A percentile compares a stretch with the other conserved stretches of the same genome.
Evolutionary conservation across 1,139 yeast genomes (phyloP).

Genomic region (Citeromyces siamensis): DNA sequence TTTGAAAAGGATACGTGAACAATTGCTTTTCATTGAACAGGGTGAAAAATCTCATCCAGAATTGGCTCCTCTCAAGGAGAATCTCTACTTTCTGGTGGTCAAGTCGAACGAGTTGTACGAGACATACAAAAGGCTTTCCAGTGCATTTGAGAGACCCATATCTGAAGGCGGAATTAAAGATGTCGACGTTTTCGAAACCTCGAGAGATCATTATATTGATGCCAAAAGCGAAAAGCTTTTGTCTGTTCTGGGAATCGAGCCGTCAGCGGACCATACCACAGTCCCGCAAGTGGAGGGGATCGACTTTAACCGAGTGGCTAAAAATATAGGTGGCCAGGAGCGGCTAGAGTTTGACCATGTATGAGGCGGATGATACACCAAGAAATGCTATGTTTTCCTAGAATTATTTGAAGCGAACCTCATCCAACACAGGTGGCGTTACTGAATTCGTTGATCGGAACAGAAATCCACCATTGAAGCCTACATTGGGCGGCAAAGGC

Average conservation of each 20-base stretch:
- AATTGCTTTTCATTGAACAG: conserved; percentile 13
- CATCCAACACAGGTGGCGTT: too few species aligned
- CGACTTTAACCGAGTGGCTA: neutral
- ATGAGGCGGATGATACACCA: neutral
- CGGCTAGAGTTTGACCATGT: neutral
- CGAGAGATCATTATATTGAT: conserved; percentile 21
- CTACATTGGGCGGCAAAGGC: too few species aligned
- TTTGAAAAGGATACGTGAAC: conserved; percentile 1
- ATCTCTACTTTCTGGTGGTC: conserved; percentile 24
- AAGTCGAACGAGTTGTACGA: conserved; percentile 25
- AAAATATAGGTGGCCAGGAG: neutral
- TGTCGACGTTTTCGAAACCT: conserved; percentile 16
- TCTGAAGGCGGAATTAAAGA: conserved; percentile 7
- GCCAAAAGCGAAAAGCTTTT: conserved; percentile 19
- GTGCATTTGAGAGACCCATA: conserved; percentile 13
- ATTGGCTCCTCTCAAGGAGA: conserved; percentile 29
- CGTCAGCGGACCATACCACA: neutral
- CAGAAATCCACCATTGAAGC: too few species aligned
- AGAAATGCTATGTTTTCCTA: neutral
- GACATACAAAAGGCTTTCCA: conserved; percentile 19
- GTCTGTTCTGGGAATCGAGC: conserved; percentile 8
- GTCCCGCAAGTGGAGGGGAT: conserved; percentile 1
- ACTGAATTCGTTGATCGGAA: too few species aligned
- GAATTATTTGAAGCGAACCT: too few species aligned
- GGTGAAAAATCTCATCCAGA: conserved; percentile 19